Evolutionary conservation across 106 monocot species (phyloP).

Genomic region (Allium fistulosum): DNA sequence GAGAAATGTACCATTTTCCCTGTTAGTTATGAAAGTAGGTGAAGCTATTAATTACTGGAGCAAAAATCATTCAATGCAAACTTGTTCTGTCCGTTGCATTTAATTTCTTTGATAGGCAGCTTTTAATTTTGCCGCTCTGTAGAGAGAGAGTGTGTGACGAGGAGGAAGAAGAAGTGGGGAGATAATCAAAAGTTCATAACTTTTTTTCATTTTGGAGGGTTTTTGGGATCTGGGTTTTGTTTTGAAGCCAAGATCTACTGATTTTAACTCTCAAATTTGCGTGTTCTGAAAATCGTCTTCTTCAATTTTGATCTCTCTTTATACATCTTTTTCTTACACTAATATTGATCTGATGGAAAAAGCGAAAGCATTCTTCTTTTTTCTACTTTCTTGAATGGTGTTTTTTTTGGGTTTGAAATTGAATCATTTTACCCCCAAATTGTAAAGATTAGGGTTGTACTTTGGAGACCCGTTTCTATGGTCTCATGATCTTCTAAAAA

Average conservation of each 20-base stretch:
- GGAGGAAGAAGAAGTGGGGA: neutral
- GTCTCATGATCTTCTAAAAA: neutral
- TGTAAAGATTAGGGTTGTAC: neutral
- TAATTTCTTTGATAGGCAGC: neutral
- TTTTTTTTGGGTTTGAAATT: constrained; percentile 1
- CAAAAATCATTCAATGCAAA: neutral
- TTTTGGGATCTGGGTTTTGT: constrained; percentile 5
- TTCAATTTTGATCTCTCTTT: neutral
- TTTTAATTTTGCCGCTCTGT: neutral
- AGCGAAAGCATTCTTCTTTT: neutral
- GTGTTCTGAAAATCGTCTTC: neutral
- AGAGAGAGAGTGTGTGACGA: neutral
- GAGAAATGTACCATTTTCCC: neutral
- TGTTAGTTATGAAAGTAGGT: constrained; percentile 5
- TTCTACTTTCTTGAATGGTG: constrained; percentile 1
- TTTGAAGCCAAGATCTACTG: neutral
- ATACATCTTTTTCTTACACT: neutral
- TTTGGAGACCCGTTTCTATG: neutral
- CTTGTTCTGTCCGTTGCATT: neutral
- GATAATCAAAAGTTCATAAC: neutral
- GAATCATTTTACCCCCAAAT: neutral
- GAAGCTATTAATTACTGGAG: neutral
- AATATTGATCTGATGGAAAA: neutral
- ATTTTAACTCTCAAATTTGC: neutral
- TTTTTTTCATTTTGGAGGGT: neutral